Base-by-base conservation (phyloP, 208 protist species). In the Leishmania amazonensis region DNA sequence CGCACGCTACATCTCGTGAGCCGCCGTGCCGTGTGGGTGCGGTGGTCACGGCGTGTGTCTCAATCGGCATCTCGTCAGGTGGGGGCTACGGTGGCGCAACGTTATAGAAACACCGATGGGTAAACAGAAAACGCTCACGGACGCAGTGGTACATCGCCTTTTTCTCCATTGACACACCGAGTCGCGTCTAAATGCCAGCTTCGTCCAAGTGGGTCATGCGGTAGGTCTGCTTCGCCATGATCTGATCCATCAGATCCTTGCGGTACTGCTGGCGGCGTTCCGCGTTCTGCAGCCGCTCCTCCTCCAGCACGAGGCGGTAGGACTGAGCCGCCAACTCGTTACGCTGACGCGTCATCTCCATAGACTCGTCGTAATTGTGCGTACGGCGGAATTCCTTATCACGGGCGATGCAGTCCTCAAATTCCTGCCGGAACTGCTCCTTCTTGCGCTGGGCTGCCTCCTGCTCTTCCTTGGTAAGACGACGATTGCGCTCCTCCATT, bases 301-400 rank as follows among this genome's bases (percentile, higher is more conserved):
- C 91, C 71, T 91, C 80, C 17, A 83, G 87, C 53, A 95, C 88
- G 17, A 94, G 83, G 31, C 83, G 84, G 70, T 92, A 60, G 7
- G 87, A 90, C 51, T 87, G 87, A 4, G 91, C 88, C 5, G 89
- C 90, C 79, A 91, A 76, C 83, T 96, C 91, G 79, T 95, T 94
- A 40, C 91, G 89, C 81, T 86, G 84, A 17, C 92, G 91, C 58
- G 88, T 90, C 40, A 90, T 75, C 40, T 95, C 89, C 38, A 67
- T 76, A n/a, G 92, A 90, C 78, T 97, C 94, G 47, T 97, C 92
- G 82, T 94, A 96, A 85, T 97, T 95, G 85, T 96, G 88, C 49
- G 31, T 85, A 17, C 83, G 81, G 67, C 85, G 87, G 79, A 95
- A 96, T 81, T 94, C 92, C 84, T 90, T 89, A 60, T 97, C 91